A percentile compares a stretch with the other conserved stretches of the same genome.
These are phyloP conservation scores for Globisporangium acanthophoron DNA, from an alignment of 352 stramenopile genomes.

Conservation along the genomic window DNA sequence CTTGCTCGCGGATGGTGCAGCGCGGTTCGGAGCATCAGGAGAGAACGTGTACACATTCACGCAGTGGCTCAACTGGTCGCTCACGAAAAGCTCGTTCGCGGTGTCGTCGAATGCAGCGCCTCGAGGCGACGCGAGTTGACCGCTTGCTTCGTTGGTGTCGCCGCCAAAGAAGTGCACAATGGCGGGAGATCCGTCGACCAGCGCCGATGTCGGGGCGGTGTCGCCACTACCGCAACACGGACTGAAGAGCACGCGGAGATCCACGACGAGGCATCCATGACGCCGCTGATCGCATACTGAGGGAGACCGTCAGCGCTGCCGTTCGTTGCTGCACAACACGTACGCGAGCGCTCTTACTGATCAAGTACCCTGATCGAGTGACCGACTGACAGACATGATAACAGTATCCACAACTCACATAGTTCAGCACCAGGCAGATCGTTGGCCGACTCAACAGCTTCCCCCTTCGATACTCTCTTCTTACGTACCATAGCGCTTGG, in stretches of 20 bases:
- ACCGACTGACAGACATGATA: neutral
- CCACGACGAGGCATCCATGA: slow-evolving; percentile 19
- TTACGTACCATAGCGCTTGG: slow-evolving; percentile 17
- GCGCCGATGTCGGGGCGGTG: neutral
- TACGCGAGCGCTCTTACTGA: slow-evolving; percentile 7
- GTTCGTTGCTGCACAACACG: no score
- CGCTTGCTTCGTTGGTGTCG: neutral
- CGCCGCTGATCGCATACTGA: slow-evolving; percentile 32
- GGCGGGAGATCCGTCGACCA: neutral
- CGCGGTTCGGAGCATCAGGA: neutral
- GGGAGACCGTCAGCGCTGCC: neutral
- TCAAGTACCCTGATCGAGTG: slow-evolving; percentile 14
- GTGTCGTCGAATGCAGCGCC: slow-evolving; percentile 45
- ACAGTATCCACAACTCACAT: neutral
- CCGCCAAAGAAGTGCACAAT: slow-evolving; percentile 1
- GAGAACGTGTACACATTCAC: slow-evolving; percentile 41
- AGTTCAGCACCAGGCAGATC: neutral
- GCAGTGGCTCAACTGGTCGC: slow-evolving; percentile 44
- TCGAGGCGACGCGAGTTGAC: slow-evolving; percentile 8
- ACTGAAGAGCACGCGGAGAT: slow-evolving; percentile 31
- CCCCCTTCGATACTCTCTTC: neutral
- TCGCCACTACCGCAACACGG: slow-evolving; percentile 10
- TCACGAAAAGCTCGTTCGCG: slow-evolving; percentile 54
- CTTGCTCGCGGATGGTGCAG: neutral
- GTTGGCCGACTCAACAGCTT: neutral